Base-by-base conservation (phyloP, 805 yeast species). In the Metschnikowia proteae region DNA sequence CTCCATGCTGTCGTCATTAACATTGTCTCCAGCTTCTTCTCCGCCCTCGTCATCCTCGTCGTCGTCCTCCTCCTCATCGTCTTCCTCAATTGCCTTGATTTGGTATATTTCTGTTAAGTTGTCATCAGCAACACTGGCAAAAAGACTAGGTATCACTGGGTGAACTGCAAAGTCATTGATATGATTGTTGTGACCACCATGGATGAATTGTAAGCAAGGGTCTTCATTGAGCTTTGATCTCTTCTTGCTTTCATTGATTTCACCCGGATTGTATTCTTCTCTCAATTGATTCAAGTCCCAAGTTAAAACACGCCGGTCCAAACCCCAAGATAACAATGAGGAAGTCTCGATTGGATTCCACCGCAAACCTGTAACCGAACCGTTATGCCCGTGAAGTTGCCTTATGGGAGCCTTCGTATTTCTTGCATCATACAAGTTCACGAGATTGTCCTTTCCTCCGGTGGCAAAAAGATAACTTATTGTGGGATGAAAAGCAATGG, bases 161-260 rank as follows among this genome's bases (percentile, higher is more conserved):
- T 85, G 84, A 77, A 91, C 80, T 48, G 77, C 82, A 42, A 84
- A 70, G 55, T 84, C 92, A 48, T 82, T 74, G 39, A 89, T 75
- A 46, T 82, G 74, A 42, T 79, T 80, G 2, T 90, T 81, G 67
- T 89, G 96, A 9, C 96, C 96, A 11, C 95, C 96, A 65, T 90
- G 96, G 59, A 88, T 78, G 61, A 88, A 89, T 25, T 69, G 67
- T 49, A 89, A 75, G 62, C 89, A 85, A 5, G 96, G 94, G 54
- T 90, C 95, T 8, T 82, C 80, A 52, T 78, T 79, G 28, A 52
- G 55, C 47, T 56, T 66, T 28, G 76, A 75, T 53, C 79, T 83
- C 55, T 78, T 85, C 45, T 74, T 78, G 49, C 79, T 79, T 45
- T 71, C 76, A 8, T 45, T 42, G 8, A 31, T 28, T 3, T 61